Evolutionary conservation across 768 basidiomycete species (phyloP).

Genomic region (Lactarius vividus): DNA sequence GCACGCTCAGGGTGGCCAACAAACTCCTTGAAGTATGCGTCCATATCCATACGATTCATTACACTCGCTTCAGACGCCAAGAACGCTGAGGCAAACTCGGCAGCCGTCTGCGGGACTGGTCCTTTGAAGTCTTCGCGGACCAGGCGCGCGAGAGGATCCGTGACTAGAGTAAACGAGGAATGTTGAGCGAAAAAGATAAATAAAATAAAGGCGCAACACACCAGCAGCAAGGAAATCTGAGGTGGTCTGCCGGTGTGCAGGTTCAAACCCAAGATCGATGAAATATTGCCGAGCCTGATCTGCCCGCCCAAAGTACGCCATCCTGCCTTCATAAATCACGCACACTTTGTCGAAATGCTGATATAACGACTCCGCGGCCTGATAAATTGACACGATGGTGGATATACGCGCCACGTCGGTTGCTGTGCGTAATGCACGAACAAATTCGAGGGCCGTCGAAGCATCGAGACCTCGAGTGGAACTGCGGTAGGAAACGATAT

Average conservation of each 20-base stretch:
- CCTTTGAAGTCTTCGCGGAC: slow-evolving; percentile 42
- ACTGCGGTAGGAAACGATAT: slow-evolving; percentile 58
- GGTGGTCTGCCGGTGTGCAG: slow-evolving; percentile 82
- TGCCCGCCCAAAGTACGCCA: slow-evolving; percentile 78
- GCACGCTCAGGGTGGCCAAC: slow-evolving; percentile 46
- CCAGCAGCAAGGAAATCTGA: slow-evolving; percentile 68
- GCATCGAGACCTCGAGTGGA: slow-evolving; percentile 80
- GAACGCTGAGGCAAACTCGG: slow-evolving; percentile 49
- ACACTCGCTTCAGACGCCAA: slow-evolving; percentile 39
- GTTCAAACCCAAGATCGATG: slow-evolving; percentile 64
- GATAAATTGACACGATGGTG: slow-evolving; percentile 25
- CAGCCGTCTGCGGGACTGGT: slow-evolving; percentile 50
- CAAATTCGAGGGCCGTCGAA: slow-evolving; percentile 85
- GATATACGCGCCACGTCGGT: slow-evolving; percentile 54
- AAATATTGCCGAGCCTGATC: slow-evolving; percentile 78
- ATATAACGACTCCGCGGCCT: slow-evolving; percentile 79
- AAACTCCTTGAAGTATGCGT: slow-evolving; percentile 43
- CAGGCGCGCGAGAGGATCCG: slow-evolving; percentile 62
- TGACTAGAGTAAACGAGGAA: slow-evolving; percentile 40
- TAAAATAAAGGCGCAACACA: slow-evolving; percentile 20
- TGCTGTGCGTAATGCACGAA: slow-evolving; percentile 72
- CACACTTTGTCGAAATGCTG: slow-evolving; percentile 85
- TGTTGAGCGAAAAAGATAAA: not conserved
- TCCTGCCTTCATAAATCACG: slow-evolving; percentile 75
- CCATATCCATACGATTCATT: slow-evolving; percentile 47